Evolutionary conservation across 176 grass and related monocot species (phyloP).

Genomic region (Oryza meridionalis): DNA sequence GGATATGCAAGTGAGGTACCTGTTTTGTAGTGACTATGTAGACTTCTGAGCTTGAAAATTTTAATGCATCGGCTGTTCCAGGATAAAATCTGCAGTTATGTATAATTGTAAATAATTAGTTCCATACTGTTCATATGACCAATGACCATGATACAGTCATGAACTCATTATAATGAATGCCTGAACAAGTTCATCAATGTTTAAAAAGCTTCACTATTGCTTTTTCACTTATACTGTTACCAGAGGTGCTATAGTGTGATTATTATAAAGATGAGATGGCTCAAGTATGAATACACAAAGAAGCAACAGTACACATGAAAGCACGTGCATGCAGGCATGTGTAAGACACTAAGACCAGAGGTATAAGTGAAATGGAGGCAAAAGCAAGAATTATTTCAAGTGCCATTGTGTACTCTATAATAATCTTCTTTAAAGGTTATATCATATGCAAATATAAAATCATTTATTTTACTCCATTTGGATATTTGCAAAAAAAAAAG

Average conservation of each 20-base stretch:
- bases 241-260: background rate
- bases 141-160: constrained; percentile 18
- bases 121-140: background rate
- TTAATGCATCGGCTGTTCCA: constrained; percentile 86
- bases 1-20: constrained; percentile 42
- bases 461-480: constrained; percentile 1
- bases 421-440: background rate
- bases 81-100: constrained; percentile 80
- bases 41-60: constrained; percentile 83
- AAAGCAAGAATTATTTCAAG: background rate
- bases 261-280: background rate
- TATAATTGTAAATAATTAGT: constrained; percentile 13
- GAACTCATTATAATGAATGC: background rate
- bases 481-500: no score
- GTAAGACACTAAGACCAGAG: background rate
- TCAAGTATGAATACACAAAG: background rate
- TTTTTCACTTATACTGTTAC: constrained; percentile 7
- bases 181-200: background rate
- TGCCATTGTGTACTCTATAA: background rate
- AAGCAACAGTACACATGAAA: background rate
- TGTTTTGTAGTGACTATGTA: constrained; percentile 99
- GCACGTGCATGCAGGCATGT: background rate
- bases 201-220: background rate
- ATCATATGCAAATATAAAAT: background rate
- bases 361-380: background rate